Evolutionary conservation across 768 basidiomycete genomes (phyloP).

Genomic region (Gymnopilus junonius): DNA sequence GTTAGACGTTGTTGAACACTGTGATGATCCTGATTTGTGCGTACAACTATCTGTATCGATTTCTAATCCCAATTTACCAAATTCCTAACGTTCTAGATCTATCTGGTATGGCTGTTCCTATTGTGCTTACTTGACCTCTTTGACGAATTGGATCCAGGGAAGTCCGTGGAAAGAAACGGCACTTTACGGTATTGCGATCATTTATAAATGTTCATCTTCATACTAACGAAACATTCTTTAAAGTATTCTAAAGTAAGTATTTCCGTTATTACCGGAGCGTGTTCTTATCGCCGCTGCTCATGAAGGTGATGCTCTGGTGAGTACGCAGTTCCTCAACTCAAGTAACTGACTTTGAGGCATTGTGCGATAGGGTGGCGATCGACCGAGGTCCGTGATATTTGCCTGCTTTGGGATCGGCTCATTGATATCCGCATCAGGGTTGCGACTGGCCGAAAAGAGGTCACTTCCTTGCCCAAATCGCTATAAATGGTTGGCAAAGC

Average conservation of each 20-base stretch:
- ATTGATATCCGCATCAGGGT: slow-evolving; percentile 40
- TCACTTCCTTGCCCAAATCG: slow-evolving; percentile 85
- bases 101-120: slow-evolving; percentile 67
- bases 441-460: slow-evolving; percentile 94
- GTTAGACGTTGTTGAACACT: slow-evolving; percentile 74
- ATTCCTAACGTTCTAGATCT: slow-evolving; percentile 48
- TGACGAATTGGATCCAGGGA: slow-evolving; percentile 58
- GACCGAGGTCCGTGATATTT: slow-evolving; percentile 68
- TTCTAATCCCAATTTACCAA: not conserved
- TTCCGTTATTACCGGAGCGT: not conserved
- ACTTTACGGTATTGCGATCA: slow-evolving; percentile 71
- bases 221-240: not conserved
- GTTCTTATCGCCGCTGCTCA: not conserved
- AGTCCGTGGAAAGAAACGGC: slow-evolving; percentile 81
- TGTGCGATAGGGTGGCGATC: slow-evolving; percentile 80
- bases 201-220: slow-evolving; percentile 1
- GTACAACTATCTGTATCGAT: slow-evolving; percentile 26
- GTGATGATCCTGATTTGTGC: slow-evolving; percentile 79
- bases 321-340: not conserved
- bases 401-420: not conserved
- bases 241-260: slow-evolving; percentile 25
- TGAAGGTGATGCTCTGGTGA: slow-evolving; percentile 88
- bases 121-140: not conserved
- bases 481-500: slow-evolving; percentile 69
- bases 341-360: not conserved